A percentile compares a stretch with the other conserved stretches of the same genome.
phyloP scores from a whole-genome alignment of 1,284 basidiomycete genomes.

The Kwoniella shivajii region DNA sequence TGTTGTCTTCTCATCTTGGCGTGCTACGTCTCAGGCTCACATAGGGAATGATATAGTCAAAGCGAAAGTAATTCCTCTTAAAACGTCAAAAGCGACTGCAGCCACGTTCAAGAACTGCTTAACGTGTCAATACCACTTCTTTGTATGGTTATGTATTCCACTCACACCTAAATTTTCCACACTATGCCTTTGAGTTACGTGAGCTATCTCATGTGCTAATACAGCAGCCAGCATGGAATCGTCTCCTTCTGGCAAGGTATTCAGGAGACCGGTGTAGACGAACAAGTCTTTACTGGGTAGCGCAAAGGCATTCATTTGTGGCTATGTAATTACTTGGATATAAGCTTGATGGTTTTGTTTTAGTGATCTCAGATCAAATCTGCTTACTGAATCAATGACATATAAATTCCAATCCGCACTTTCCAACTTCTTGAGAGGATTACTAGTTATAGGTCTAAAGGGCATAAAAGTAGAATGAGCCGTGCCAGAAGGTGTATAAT shows the following conservation, averaged over 20 bases:
- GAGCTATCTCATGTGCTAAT: constrained; percentile 58
- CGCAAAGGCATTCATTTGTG: constrained; percentile 59
- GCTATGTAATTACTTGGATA: constrained; percentile 30
- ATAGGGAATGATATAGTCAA: constrained; percentile 59
- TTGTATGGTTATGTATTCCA: not conserved
- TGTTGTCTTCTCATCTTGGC: not conserved
- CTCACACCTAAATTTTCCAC: constrained; percentile 58
- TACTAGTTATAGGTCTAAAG: constrained; percentile 50
- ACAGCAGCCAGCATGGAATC: constrained; percentile 58
- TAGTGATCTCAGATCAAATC: too few species aligned
- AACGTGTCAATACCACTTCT: not conserved
- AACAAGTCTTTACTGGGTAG: constrained; percentile 59
- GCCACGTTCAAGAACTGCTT: constrained; percentile 57
- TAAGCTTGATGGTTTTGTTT: too few species aligned
- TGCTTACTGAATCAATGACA: constrained; percentile 55
- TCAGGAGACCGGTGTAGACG: constrained; percentile 58
- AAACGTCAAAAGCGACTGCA: constrained; percentile 58
- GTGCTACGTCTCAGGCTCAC: constrained; percentile 29
- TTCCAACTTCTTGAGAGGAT: constrained; percentile 55
- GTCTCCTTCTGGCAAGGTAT: constrained; percentile 53
- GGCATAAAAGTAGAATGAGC: constrained; percentile 51
- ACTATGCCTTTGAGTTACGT: constrained; percentile 58
- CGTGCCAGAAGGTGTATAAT: constrained; percentile 50
- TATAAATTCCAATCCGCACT: constrained; percentile 58
- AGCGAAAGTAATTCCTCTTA: constrained; percentile 58